Percentiles rank a stretch among this genome's conserved stretches.
Conservation (phyloP, 169 alveolate species). For the Plasmodium vivax region DNA sequence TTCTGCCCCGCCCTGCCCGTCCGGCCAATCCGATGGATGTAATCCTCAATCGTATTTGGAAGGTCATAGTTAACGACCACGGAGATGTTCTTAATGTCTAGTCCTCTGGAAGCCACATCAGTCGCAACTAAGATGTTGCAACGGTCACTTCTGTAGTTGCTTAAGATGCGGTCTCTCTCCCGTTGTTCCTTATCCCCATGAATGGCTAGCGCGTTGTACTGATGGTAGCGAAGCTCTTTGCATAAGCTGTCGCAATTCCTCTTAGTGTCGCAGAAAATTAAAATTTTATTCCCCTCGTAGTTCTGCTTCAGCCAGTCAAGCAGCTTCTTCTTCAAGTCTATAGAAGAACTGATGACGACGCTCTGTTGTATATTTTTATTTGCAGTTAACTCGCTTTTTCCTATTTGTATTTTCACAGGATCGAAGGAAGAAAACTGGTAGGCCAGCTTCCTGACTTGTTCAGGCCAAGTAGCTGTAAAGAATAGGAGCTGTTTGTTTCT, state of each 20-base stretch:
- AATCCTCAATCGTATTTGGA: constrained; percentile 91
- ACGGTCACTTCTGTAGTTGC: constrained; percentile 90
- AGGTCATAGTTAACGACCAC: constrained; percentile 94
- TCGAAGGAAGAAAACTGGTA: constrained; percentile 89
- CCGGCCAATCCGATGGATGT: constrained; percentile 95
- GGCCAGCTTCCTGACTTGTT: constrained; percentile 89
- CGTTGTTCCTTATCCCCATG: constrained; percentile 94
- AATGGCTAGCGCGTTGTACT: constrained; percentile 87
- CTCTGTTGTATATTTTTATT: constrained; percentile 87
- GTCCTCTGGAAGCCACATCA: constrained; percentile 96
- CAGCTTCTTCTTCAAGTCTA: constrained; percentile 79
- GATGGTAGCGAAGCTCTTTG: constrained; percentile 87
- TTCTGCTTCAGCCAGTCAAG: constrained; percentile 78
- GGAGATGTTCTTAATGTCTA: constrained; percentile 93
- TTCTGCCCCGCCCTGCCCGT: constrained; percentile 94
- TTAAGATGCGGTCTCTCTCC: constrained; percentile 86
- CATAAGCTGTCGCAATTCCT: constrained; percentile 89
- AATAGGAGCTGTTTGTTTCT: constrained; percentile 93
- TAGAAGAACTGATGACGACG: constrained; percentile 82
- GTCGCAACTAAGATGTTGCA: constrained; percentile 94
- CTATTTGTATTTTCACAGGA: constrained; percentile 91
- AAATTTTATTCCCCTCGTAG: constrained; percentile 83
- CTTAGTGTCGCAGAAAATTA: constrained; percentile 87
- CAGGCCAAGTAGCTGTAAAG: constrained; percentile 96
- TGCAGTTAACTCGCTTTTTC: constrained; percentile 89